These are phyloP conservation scores for Omphalotus olearius DNA, from an alignment of 1,284 basidiomycete species.

Conservation along the genomic window DNA sequence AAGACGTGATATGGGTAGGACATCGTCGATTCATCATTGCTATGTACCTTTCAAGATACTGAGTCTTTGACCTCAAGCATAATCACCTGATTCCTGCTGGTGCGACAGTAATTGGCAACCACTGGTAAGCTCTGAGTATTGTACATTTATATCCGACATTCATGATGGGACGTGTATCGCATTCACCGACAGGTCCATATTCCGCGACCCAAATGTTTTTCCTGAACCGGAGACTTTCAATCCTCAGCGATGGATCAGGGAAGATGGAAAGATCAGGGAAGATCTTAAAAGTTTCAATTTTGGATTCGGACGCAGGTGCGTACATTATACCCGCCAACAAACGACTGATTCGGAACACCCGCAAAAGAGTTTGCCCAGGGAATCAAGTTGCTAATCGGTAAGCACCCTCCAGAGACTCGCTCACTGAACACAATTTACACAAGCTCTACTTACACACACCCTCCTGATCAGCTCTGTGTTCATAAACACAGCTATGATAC, in stretches of 20 bases:
- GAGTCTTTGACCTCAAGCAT: constrained; percentile 27
- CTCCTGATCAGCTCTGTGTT: constrained; percentile 44
- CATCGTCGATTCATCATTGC: no score
- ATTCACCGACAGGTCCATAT: constrained; percentile 35
- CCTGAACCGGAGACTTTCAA: constrained; percentile 55
- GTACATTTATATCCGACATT: neutral
- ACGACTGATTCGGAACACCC: neutral
- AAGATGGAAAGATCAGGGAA: constrained; percentile 39
- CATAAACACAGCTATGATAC: constrained; percentile 49
- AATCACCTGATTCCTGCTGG: constrained; percentile 55
- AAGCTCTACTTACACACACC: no score
- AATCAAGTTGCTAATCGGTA: constrained; percentile 51
- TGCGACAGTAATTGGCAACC: constrained; percentile 50
- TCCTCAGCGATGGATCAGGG: constrained; percentile 52
- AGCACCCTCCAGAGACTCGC: constrained; percentile 13
- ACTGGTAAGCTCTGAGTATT: constrained; percentile 36
- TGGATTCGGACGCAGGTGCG: constrained; percentile 54
- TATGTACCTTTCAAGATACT: neutral
- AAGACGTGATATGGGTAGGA: constrained; percentile 54
- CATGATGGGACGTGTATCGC: neutral
- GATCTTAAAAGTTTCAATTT: constrained; percentile 50
- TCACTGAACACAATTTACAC: neutral
- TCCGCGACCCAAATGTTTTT: constrained; percentile 50
- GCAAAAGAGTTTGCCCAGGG: constrained; percentile 51
- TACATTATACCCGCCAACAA: neutral